Evolutionary conservation across 441 rosid species (phyloP), one percentile per base, ranked within the genome.

Genomic region (Corymbia citriodora): DNA sequence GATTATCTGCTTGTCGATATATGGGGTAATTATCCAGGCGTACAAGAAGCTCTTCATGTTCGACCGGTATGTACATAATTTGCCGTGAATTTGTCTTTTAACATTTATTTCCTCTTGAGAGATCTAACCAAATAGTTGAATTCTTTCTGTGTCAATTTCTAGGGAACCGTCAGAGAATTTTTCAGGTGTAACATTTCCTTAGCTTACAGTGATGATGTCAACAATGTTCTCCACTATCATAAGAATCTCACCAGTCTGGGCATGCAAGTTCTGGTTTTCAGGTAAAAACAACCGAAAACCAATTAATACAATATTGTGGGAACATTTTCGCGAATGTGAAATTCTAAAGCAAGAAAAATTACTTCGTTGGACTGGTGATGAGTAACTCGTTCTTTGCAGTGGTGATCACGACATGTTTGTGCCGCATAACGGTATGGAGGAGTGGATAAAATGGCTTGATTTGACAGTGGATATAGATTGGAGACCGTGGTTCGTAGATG

Each of bases 361-460:
- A 40, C 83, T 40, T 55, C 81, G 6, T 49, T 88, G 3, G 9
- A 45, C 10, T 14, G 0, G 31, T 45, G 53, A 40, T 25, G 89
- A 59, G 33, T 40, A 49, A 53, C 49, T 55, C 13, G 10, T 55
- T 15, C 23, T 52, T 57, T 57, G 19, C 19, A 92, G 93, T 10
- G 93, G 93, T 36, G 93, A 92, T 88, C 93, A 92, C 49, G 93
- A 92, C 92, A 33, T 92, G 91, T 2, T 82, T 31, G 82, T 90
- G 0, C 90, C 91, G 17, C 92, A 90, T 49, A 89, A 88, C 0
- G 89, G 54, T 8, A 3, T 90, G 53, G 90, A 90, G 57, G 65
- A 31, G 19, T 92, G 92, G 92, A 89, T 92, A 63, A 55, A 50
- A 40, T 89, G 72, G 17, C 89, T 92, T 40, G 88, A 87, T 68